Conservation (phyloP, 2,329 filamentous ascomycete genomes). For the Pseudocercospora macadamiae region DNA sequence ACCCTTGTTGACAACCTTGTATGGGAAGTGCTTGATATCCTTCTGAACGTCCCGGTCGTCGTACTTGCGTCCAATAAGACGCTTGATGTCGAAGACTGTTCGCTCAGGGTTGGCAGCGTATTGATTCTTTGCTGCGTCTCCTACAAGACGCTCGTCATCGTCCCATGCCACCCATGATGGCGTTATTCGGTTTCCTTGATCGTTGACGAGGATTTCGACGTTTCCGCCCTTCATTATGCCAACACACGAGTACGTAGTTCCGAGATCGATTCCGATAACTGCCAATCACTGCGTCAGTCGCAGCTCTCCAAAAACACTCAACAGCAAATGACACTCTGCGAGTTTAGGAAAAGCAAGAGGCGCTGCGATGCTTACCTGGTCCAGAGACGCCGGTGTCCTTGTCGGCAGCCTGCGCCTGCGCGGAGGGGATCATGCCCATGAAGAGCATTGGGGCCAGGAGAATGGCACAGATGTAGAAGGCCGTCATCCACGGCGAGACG, state of each 20-base stretch:
- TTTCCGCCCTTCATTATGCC: slow-evolving; percentile 96
- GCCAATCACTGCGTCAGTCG: slow-evolving; percentile 11
- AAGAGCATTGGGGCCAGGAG: slow-evolving; percentile 84
- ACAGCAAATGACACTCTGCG: too few relatives aligned
- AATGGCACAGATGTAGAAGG: slow-evolving; percentile 89
- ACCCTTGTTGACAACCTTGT: slow-evolving; percentile 86
- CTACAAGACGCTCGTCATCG: slow-evolving; percentile 93
- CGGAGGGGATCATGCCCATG: slow-evolving; percentile 62
- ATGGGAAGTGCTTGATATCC: slow-evolving; percentile 98
- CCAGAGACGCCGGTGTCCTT: slow-evolving; percentile 73
- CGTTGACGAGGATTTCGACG: slow-evolving; percentile 93
- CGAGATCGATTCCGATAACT: slow-evolving; percentile 95
- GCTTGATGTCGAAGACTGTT: slow-evolving; percentile 55
- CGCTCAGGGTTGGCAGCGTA: slow-evolving; percentile 57
- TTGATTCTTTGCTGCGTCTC: slow-evolving; percentile 97
- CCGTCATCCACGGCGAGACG: slow-evolving; percentile 67
- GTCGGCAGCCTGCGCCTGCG: slow-evolving; percentile 70
- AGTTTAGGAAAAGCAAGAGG: too few relatives aligned
- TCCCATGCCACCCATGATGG: slow-evolving; percentile 68
- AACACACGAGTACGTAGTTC: slow-evolving; percentile 84
- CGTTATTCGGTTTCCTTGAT: slow-evolving; percentile 95
- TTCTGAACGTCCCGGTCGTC: slow-evolving; percentile 77
- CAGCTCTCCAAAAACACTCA: not conserved
- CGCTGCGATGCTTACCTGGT: slow-evolving; percentile 64
- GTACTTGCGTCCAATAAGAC: slow-evolving; percentile 57